Conservation (phyloP, 106 monocot genomes). For the Platanthera guangdongensis region DNA sequence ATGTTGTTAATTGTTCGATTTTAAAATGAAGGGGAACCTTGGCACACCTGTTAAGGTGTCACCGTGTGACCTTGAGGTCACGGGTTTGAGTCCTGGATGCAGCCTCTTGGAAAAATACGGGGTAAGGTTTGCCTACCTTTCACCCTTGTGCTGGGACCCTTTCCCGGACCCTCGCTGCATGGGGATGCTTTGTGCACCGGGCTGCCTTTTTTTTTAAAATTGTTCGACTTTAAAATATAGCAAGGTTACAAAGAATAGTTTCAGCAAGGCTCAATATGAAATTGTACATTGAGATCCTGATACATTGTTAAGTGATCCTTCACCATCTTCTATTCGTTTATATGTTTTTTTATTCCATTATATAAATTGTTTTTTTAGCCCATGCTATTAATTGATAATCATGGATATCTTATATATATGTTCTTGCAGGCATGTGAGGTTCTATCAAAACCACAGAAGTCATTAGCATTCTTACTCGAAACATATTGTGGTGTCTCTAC, state of each 20-base stretch:
- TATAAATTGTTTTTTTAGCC: not conserved
- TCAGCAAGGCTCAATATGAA: not conserved
- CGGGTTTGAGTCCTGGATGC: no score
- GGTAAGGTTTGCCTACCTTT: no score
- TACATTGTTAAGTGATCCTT: not conserved
- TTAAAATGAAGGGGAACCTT: no score
- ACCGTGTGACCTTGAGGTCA: no score
- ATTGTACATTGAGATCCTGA: not conserved
- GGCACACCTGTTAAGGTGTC: no score
- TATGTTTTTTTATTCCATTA: not conserved
- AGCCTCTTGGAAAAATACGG: no score
- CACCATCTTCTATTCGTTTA: not conserved
- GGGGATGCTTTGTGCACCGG: no score
- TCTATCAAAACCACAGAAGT: conserved; percentile 77
- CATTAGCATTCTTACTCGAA: conserved; percentile 83
- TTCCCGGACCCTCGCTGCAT: no score
- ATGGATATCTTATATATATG: not conserved
- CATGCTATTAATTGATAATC: conserved; percentile 5
- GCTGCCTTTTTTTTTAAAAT: no score
- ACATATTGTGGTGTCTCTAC: conserved; percentile 80
- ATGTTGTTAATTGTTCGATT: no score
- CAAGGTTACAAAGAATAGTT: not conserved
- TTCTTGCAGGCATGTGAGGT: conserved; percentile 70
- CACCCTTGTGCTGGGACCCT: no score
- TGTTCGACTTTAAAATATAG: not conserved